These are phyloP conservation scores for Pyropia haitanensis DNA, from an alignment of 23 red algal genomes.

Conservation along the genomic window DNA sequence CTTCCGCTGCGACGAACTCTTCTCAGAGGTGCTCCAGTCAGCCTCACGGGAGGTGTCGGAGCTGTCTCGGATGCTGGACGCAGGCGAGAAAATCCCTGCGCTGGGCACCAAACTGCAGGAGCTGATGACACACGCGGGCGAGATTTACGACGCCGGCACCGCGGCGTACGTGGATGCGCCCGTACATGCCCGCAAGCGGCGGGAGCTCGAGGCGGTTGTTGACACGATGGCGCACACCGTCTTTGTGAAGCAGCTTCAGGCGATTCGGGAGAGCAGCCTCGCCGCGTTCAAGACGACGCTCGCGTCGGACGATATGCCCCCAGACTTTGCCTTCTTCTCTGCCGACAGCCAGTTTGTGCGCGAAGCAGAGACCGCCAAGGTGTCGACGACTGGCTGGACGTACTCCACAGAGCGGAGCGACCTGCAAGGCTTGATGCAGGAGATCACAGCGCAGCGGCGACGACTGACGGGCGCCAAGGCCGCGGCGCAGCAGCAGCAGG, in stretches of 20 bases:
- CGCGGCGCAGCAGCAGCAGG: slow-evolving; percentile 73
- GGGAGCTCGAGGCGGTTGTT: slow-evolving; percentile 75
- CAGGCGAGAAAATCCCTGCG: slow-evolving; percentile 73
- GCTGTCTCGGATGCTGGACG: slow-evolving; percentile 39
- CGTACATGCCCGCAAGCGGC: slow-evolving; percentile 53
- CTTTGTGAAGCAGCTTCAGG: slow-evolving; percentile 86
- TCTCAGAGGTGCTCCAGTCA: slow-evolving; percentile 48
- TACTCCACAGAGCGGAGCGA: slow-evolving; percentile 71
- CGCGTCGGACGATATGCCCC: slow-evolving; percentile 84
- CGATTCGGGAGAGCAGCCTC: slow-evolving; percentile 84
- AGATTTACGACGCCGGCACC: slow-evolving; percentile 46
- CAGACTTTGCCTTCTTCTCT: slow-evolving; percentile 93
- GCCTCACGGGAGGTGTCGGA: slow-evolving; percentile 36
- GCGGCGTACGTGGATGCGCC: slow-evolving; percentile 23
- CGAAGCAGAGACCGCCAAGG: slow-evolving; percentile 83
- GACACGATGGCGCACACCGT: slow-evolving; percentile 74
- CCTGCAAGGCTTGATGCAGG: slow-evolving; percentile 90
- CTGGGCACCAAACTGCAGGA: slow-evolving; percentile 55
- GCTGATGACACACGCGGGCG: slow-evolving; percentile 53
- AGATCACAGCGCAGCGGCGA: slow-evolving; percentile 84
- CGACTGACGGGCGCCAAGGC: slow-evolving; percentile 65
- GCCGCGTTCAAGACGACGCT: slow-evolving; percentile 84
- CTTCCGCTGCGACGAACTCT: slow-evolving; percentile 59
- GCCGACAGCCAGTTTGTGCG: slow-evolving; percentile 83
- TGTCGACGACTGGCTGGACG: slow-evolving; percentile 70